Base-by-base conservation (phyloP, 371 early-diverging fungal species). In the Mortierella sp. region DNA sequence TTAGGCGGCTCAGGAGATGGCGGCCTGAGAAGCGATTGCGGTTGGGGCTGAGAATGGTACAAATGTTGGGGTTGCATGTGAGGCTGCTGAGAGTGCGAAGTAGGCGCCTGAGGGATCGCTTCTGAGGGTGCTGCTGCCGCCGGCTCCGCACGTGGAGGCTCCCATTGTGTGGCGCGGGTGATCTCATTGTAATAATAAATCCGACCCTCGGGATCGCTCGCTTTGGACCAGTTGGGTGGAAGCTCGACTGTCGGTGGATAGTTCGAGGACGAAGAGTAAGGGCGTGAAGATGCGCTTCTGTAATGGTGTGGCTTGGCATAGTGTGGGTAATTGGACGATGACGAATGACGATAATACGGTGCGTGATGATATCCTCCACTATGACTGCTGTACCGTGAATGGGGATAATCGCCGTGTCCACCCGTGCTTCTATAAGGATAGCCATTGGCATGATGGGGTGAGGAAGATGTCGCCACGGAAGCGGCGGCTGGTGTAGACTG, bases 131-230 rank as follows among this genome's bases (percentile, higher is more conserved):
- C 43, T 21, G 48, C 51, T 6, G 64, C 53, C 7, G 67, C n/a
- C 21, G 65, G 31, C 17, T 80, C 78, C 28, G 47, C 9, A 17
- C 48, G 60, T 50, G 81, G 81, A 14, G 56, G 57, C 6, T 78
- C 70, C 81, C 81, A 80, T 47, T 73, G 78, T 12, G 79, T 78
- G 17, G 62, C 70, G 5, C 81, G 67, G 15, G 81, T 78, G 24
- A 69, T 61, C 44, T 64, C 78, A 28, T 80, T 78, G 28, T 78
- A 78, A 32, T 80, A 80, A 47, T 80, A 80, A 6, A 63, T 58
- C 21, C 79, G 80, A 24, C 80, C 80, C 24, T 80, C 72, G 11
- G 78, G 54, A 37, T 76, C 80, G 2, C 31, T 64, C 12, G 80
- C 69, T 37, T 69, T 68, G 47, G 71, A 64, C 80, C 80, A 80